Evolutionary conservation across 768 basidiomycete species (phyloP).

Genomic region (Psilocybe cubensis): DNA sequence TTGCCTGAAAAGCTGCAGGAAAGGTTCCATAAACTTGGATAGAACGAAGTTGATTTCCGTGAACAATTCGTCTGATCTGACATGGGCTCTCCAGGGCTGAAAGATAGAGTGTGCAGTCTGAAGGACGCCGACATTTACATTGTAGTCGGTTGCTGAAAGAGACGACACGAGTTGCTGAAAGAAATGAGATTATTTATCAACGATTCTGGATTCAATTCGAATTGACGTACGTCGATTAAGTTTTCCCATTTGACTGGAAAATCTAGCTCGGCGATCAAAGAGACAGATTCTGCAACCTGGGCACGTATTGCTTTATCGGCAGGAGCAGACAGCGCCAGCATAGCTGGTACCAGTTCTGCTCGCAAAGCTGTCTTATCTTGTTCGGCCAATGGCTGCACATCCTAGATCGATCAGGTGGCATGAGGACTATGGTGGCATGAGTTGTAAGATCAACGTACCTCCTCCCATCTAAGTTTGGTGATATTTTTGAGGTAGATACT

Average conservation of each 20-base stretch:
- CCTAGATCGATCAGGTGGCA: slow-evolving; percentile 43
- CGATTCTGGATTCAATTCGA: neutral
- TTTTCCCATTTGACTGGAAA: slow-evolving; percentile 90
- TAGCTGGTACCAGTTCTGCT: slow-evolving; percentile 82
- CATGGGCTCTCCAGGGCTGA: slow-evolving; percentile 88
- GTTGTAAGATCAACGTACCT: slow-evolving; percentile 60
- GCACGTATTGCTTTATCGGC: slow-evolving; percentile 74
- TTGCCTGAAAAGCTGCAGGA: slow-evolving; percentile 80
- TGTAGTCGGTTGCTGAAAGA: slow-evolving; percentile 80
- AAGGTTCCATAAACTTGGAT: slow-evolving; percentile 79
- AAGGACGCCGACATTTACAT: slow-evolving; percentile 86
- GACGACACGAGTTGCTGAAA: slow-evolving; percentile 86
- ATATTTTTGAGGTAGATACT: slow-evolving; percentile 94
- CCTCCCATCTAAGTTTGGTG: slow-evolving; percentile 86
- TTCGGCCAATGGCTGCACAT: slow-evolving; percentile 70
- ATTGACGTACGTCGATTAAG: slow-evolving; percentile 80
- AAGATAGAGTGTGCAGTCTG: slow-evolving; percentile 98
- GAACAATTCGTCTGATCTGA: slow-evolving; percentile 86
- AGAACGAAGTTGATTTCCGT: slow-evolving; percentile 92
- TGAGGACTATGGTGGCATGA: neutral
- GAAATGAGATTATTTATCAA: neutral
- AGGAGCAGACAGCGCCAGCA: slow-evolving; percentile 82
- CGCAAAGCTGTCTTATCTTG: slow-evolving; percentile 77
- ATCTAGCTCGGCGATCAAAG: slow-evolving; percentile 89
- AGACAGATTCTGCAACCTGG: slow-evolving; percentile 92